A percentile compares a stretch with the other conserved stretches of the same genome.
These are phyloP conservation scores for Ophiorrhiza pumila DNA, from an alignment of 257 asterid genomes.

Conservation along the genomic window DNA sequence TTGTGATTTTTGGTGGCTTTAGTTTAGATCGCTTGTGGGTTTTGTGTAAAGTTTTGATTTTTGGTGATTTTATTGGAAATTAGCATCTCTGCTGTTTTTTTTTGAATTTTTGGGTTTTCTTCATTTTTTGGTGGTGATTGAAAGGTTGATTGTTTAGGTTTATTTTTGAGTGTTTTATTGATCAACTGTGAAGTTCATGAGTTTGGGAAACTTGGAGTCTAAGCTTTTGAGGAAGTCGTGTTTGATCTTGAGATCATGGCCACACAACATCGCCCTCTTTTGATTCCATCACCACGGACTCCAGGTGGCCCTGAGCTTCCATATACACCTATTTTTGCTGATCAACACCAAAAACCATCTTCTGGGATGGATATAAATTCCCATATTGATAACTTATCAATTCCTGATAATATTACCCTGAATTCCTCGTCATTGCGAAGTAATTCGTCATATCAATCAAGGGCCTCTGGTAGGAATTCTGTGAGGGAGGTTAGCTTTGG, in stretches of 20 bases:
- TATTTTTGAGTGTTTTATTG: slow-evolving; percentile 9
- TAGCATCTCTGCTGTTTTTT: slow-evolving; percentile 10
- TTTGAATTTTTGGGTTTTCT: slow-evolving; percentile 3
- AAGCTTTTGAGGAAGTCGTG: slow-evolving; percentile 29
- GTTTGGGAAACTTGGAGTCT: slow-evolving; percentile 21
- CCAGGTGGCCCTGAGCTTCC: slow-evolving; percentile 34
- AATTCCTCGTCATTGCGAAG: slow-evolving; percentile 53
- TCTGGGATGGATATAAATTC: slow-evolving; percentile 52
- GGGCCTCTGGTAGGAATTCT: slow-evolving; percentile 48
- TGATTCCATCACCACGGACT: slow-evolving; percentile 37
- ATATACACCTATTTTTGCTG: slow-evolving; percentile 35
- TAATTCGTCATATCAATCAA: slow-evolving; percentile 48
- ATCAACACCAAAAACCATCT: slow-evolving; percentile 26
- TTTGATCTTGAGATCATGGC: slow-evolving; percentile 43
- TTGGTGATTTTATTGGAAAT: slow-evolving; percentile 14
- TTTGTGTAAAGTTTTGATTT: slow-evolving; percentile 15
- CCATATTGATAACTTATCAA: slow-evolving; percentile 35
- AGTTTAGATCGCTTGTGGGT: slow-evolving; percentile 32
- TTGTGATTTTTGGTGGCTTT: slow-evolving; percentile 23
- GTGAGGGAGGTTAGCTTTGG: slow-evolving; percentile 58
- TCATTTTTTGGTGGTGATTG: slow-evolving; percentile 14
- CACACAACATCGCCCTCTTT: slow-evolving; percentile 32
- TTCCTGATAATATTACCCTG: slow-evolving; percentile 32
- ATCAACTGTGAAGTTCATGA: slow-evolving; percentile 22
- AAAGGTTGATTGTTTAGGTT: slow-evolving; percentile 1